A percentile compares a stretch with the other conserved stretches of the same genome.
Evolutionary conservation across 352 stramenopile genomes (phyloP).

Genomic region (Globisporangium alternatum): DNA sequence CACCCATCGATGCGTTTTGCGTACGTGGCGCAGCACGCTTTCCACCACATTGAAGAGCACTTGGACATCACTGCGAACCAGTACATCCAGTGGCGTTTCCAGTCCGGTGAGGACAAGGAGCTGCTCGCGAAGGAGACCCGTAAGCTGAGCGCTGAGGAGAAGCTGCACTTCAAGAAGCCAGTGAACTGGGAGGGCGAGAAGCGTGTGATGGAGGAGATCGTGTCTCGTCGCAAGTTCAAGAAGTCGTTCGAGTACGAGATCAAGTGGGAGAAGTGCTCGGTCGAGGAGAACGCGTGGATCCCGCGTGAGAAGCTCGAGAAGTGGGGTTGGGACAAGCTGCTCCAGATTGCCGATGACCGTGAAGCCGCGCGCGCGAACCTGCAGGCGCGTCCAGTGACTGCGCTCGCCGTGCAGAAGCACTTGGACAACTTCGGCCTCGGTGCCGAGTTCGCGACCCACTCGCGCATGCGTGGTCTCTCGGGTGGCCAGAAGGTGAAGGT

Average conservation of each 20-base stretch:
- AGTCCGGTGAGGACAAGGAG: slow-evolving; percentile 89
- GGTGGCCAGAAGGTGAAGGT: slow-evolving; percentile 99
- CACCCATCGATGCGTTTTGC: slow-evolving; percentile 90
- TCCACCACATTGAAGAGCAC: slow-evolving; percentile 97
- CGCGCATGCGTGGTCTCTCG: slow-evolving; percentile 96
- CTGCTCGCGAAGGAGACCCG: slow-evolving; percentile 91
- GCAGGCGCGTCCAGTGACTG: slow-evolving; percentile 92
- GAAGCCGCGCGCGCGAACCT: slow-evolving; percentile 92
- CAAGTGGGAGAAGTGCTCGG: slow-evolving; percentile 93
- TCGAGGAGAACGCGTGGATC: slow-evolving; percentile 96
- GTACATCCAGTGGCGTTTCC: slow-evolving; percentile 98
- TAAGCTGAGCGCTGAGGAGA: slow-evolving; percentile 91
- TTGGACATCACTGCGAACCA: slow-evolving; percentile 93
- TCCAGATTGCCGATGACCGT: slow-evolving; percentile 96
- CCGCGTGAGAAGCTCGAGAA: slow-evolving; percentile 94
- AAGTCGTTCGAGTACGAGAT: slow-evolving; percentile 97
- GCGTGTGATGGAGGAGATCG: slow-evolving; percentile 88
- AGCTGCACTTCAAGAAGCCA: slow-evolving; percentile 93
- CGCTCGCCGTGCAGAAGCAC: slow-evolving; percentile 96
- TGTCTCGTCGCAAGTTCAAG: slow-evolving; percentile 92
- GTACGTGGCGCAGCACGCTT: slow-evolving; percentile 97
- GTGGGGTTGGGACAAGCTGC: slow-evolving; percentile 95
- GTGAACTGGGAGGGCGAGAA: slow-evolving; percentile 93
- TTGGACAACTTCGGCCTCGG: slow-evolving; percentile 96
- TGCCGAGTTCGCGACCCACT: slow-evolving; percentile 97